These are phyloP conservation scores for Dactylorhiza incarnata DNA, from an alignment of 106 monocot species.

Conservation along the genomic window DNA sequence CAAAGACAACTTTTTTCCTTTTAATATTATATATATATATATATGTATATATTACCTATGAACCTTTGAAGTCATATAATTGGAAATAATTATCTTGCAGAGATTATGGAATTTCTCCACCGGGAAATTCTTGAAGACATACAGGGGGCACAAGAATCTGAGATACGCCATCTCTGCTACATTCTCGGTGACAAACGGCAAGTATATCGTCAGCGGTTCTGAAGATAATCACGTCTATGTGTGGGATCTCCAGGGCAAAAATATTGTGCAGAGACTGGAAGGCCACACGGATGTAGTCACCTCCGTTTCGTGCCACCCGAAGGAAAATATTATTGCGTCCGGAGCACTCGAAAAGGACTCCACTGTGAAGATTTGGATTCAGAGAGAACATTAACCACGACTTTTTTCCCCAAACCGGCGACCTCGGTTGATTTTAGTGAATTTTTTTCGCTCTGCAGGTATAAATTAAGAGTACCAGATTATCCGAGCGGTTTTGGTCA, in stretches of 20 bases:
- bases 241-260: conserved; percentile 5
- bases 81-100: background rate
- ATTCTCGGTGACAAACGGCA: conserved; percentile 8
- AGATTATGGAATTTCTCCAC: conserved; percentile 8
- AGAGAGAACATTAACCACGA: background rate
- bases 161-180: conserved; percentile 4
- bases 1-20: too few species aligned
- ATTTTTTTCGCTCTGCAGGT: too few species aligned
- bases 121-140: conserved; percentile 7
- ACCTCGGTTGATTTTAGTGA: background rate
- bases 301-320: background rate
- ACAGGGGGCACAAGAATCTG: background rate
- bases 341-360: background rate
- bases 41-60: too few species aligned
- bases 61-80: background rate
- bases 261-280: background rate
- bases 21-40: too few species aligned
- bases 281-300: background rate
- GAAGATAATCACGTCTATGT: conserved; percentile 4
- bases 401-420: background rate
- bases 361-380: conserved; percentile 6
- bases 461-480: too few species aligned
- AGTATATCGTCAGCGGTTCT: background rate
- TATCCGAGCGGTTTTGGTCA: too few species aligned
- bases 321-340: conserved; percentile 4